These are phyloP conservation scores for Aspergillus ruber DNA, from an alignment of 2,329 filamentous ascomycete species.

Conservation along the genomic window DNA sequence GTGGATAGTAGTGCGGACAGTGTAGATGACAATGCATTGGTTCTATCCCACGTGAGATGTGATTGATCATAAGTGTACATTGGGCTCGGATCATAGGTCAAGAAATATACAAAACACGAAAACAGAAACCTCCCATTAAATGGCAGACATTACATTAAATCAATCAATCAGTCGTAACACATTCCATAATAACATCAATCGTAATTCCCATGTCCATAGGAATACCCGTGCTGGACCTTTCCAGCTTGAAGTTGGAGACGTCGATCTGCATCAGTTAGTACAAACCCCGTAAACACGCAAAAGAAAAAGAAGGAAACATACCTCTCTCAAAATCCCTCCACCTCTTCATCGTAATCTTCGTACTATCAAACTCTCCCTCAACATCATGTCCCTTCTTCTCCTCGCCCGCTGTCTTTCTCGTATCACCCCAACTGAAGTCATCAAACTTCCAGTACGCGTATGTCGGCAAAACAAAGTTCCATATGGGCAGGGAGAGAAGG, in stretches of 20 bases:
- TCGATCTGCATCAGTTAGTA: slow-evolving; percentile 27
- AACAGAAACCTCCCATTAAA: background rate
- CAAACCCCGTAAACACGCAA: background rate
- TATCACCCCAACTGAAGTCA: slow-evolving; percentile 99
- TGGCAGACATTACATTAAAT: background rate
- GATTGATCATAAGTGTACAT: too few relatives aligned
- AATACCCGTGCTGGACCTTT: slow-evolving; percentile 25
- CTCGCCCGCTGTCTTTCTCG: slow-evolving; percentile 87
- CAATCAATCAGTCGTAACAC: background rate
- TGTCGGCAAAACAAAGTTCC: slow-evolving; percentile 91
- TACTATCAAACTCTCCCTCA: slow-evolving; percentile 95
- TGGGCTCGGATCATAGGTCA: background rate
- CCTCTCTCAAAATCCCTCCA: slow-evolving; percentile 94
- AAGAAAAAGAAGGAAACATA: slow-evolving; percentile 23
- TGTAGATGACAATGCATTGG: background rate
- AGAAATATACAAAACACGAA: background rate
- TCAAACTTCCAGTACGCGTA: slow-evolving; percentile 99
- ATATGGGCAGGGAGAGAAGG: slow-evolving; percentile 82
- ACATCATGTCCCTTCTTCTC: slow-evolving; percentile 77
- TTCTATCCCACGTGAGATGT: too few relatives aligned
- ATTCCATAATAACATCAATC: background rate
- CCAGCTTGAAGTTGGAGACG: slow-evolving; percentile 21
- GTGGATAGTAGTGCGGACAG: background rate
- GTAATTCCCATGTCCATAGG: slow-evolving; percentile 33
- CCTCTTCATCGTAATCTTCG: slow-evolving; percentile 98